phyloP scores from a whole-genome alignment of 805 yeast genomes.

The Metschnikowia shivogae region DNA sequence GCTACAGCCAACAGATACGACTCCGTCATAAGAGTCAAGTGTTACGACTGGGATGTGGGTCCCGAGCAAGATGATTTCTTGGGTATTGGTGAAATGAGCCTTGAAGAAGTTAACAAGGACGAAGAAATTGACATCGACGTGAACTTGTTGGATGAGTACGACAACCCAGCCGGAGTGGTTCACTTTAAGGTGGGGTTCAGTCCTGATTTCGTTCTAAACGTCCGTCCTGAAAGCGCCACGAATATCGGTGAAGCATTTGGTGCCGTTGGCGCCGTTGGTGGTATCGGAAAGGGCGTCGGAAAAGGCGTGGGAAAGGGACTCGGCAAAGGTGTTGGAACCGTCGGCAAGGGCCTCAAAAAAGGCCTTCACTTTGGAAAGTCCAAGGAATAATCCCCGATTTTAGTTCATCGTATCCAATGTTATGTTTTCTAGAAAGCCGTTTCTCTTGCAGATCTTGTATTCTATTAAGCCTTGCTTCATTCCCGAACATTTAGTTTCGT shows the following conservation, averaged over 20 bases:
- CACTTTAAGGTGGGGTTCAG: conserved; percentile 57
- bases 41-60: conserved; percentile 93
- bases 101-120: conserved; percentile 47
- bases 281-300: conserved; percentile 19
- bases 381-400: conserved; percentile 1
- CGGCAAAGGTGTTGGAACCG: conserved; percentile 35
- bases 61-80: conserved; percentile 78
- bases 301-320: conserved; percentile 20
- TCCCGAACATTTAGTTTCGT: no score
- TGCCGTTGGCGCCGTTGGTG: conserved; percentile 24
- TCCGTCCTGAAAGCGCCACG: conserved; percentile 28
- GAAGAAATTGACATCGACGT: conserved; percentile 44
- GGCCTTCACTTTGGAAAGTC: conserved; percentile 34
- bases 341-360: conserved; percentile 30
- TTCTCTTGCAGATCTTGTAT: not conserved
- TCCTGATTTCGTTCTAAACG: conserved; percentile 63
- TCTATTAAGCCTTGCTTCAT: no score
- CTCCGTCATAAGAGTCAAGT: conserved; percentile 52
- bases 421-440: not conserved
- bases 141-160: conserved; percentile 43
- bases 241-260: conserved; percentile 46
- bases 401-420: not conserved
- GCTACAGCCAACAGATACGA: conserved; percentile 59
- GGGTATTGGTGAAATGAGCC: conserved; percentile 57
- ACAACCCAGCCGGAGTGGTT: conserved; percentile 60